These are phyloP conservation scores for Rhododendron ferrugineum DNA, from an alignment of 148 eudicot genomes.

Conservation along the genomic window DNA sequence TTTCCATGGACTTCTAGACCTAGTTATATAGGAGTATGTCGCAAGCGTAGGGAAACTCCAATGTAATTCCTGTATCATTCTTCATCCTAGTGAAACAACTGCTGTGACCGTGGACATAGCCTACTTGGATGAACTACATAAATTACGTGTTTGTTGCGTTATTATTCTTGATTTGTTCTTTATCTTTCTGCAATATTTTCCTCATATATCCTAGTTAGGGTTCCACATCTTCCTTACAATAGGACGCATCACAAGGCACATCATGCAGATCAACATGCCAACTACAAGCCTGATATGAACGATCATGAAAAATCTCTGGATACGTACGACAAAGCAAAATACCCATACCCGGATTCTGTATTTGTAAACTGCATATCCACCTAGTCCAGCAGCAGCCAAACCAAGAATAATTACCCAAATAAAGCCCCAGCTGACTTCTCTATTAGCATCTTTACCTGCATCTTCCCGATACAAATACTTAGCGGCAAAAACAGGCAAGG, in stretches of 20 bases:
- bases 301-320: background rate
- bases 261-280: background rate
- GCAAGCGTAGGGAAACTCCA: background rate
- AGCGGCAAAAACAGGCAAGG: background rate
- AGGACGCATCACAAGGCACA: background rate
- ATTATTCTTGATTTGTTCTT: background rate
- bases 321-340: background rate
- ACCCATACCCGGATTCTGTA: conserved; percentile 63
- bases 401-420: conserved; percentile 58
- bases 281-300: background rate
- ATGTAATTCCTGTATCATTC: background rate
- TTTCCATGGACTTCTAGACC: background rate
- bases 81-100: background rate
- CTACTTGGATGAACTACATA: background rate
- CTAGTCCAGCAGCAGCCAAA: conserved; percentile 50
- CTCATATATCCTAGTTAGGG: background rate
- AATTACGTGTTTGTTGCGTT: background rate
- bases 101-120: background rate
- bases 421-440: conserved; percentile 48
- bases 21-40: background rate
- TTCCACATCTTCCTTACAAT: background rate
- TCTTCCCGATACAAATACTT: background rate
- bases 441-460: conserved; percentile 45
- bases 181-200: background rate
- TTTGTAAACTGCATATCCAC: conserved; percentile 73